Base-by-base conservation (phyloP, 805 yeast species). In the Lipomyces orientalis region DNA sequence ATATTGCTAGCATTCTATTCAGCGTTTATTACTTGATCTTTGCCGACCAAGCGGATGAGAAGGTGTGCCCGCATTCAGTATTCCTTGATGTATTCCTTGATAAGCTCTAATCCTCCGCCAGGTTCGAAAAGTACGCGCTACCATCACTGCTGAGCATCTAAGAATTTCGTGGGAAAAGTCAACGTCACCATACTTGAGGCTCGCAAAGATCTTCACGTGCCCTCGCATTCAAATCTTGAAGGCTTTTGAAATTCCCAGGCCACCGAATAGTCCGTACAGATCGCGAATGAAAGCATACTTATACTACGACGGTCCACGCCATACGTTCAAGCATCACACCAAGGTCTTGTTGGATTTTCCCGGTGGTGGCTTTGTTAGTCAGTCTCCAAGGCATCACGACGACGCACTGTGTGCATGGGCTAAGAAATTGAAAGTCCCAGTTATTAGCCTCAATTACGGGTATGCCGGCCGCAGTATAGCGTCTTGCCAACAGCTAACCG, bases 331-430 rank as follows among this genome's bases (percentile, higher is more conserved):
- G 49, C 62, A 58, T 29, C 71, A 74, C 6, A 64, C 55, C 19
- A 72, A 70, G 51, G 60, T 75, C 46, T 37, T 75, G 49, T 56
- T 70, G 46, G 60, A 68, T 58, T 65, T 75, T 54, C 77, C 75
- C 31, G 77, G 77, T 33, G 77, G 77, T 22, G 77, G 78, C 6
- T 75, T 75, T 64, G 75, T 76, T 46, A 60, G 75, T 54, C 71
- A 69, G 75, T 62, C 66, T 16, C 77, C 77, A 51, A 51, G 72
- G 33, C 68, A 74, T 49, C 74, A 71, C 49, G 73, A 74, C 43
- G 76, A 74, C 34, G 62, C 73, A 16, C 62, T 76, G 9, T 56
- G 70, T 10, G 59, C 68, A 7, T 73, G 75, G 75, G 73, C 75
- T 2, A 71, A 65, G 58, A 58, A 62, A 25, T 58, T 71, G 62